These are phyloP conservation scores for Scenedesmus sp. DNA, from an alignment of 163 green algal genomes.

Conservation along the genomic window DNA sequence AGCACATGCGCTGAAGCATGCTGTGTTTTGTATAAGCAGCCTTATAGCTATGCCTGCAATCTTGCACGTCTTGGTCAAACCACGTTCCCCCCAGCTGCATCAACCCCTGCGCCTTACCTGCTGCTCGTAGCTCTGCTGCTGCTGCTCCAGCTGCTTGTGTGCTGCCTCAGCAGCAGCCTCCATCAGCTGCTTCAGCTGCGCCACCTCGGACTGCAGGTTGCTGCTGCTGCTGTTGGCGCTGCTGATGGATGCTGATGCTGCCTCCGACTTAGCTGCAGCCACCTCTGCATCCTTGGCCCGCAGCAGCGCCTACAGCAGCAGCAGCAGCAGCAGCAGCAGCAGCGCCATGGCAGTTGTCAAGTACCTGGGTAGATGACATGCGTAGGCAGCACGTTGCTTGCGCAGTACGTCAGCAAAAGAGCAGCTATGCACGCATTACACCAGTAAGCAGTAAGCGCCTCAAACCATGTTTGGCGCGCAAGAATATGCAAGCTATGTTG, in stretches of 20 bases:
- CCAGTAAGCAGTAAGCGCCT: too few relatives aligned
- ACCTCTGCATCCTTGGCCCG: slow-evolving; percentile 67
- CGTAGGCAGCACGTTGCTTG: too few relatives aligned
- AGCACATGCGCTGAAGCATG: too few relatives aligned
- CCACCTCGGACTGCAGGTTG: slow-evolving; percentile 18
- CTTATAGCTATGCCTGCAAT: not conserved
- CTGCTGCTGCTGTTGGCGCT: not conserved
- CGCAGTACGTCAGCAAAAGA: not conserved
- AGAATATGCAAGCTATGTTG: too few relatives aligned
- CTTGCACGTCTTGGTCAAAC: not conserved
- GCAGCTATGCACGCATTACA: not conserved
- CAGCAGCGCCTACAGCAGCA: slow-evolving; percentile 57
- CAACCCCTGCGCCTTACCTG: not conserved
- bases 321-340: not conserved
- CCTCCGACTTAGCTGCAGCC: slow-evolving; percentile 29
- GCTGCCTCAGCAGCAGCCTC: slow-evolving; percentile 32
- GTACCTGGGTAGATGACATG: not conserved
- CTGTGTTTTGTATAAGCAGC: too few relatives aligned
- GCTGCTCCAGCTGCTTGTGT: slow-evolving; percentile 28
- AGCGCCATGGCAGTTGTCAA: not conserved
- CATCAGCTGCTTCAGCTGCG: slow-evolving; percentile 37
- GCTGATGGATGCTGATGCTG: slow-evolving; percentile 1
- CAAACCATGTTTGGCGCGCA: too few relatives aligned
- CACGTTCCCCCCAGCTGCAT: too few relatives aligned
- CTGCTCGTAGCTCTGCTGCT: slow-evolving; percentile 38